Evolutionary conservation across 2,329 filamentous ascomycete species (phyloP), one percentile per base, ranked within the genome.

Genomic region (Fusarium protoensiforme): DNA sequence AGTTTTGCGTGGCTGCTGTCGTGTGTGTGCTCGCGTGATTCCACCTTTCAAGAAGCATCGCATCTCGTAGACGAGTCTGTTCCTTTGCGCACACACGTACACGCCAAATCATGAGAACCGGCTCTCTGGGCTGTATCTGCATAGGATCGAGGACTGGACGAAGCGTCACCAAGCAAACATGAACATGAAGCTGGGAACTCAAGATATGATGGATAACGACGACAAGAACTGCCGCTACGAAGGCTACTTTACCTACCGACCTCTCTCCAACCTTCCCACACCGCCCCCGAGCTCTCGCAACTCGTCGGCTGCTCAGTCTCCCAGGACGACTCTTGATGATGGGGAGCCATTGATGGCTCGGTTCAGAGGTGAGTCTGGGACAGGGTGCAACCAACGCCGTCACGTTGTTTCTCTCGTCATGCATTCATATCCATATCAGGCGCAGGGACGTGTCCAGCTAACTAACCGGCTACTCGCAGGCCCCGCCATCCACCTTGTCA

Each of bases 201-300:
- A 69, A 24, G 18, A 60, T 46, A 59, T 62, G 58, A 68, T 67
- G 67, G 51, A 62, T 57, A 67, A 68, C 64, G 65, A 72, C 61
- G 67, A 71, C 65, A 73, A 62, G 58, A 64, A 66, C 65, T 67
- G 67, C 71, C 68, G 67, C 31, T 70, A 65, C 59, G 85, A 87
- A 64, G 85, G 85, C 71, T 90, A 89, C 81, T 90, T 91, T 77
- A 91, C 90, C 72, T 93, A 92, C 81, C 87, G 90, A 56, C 91
- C 91, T 11, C 85, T 93, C 60, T 92, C 91, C 33, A 92, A 91
- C 80, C 86, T 93, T 24, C 91, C 91, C 24, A 93, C 91, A 61
- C 91, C 91, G 71, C 91, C 91, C 51, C 87, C 87, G 13, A 91
- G 89, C 51, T 87, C 86, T 62, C 80, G 76, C 61, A 81, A 78